Evolutionary conservation across 1,139 yeast species (phyloP).

Genomic region (Kodamaea fungicola): DNA sequence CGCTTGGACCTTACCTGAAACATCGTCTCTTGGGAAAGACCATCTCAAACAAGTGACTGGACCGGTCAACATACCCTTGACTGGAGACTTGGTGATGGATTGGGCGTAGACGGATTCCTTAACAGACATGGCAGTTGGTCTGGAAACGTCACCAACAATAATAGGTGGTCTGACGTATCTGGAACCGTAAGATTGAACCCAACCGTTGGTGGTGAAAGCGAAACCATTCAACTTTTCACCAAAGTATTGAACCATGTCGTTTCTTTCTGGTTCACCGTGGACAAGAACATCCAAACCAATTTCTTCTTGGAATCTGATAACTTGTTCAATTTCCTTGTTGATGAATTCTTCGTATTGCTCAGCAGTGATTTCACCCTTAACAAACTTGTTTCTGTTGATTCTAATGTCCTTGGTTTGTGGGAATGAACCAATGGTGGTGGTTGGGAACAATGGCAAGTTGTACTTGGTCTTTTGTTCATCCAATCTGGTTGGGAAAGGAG

Average conservation of each 20-base stretch:
- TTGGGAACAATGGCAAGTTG: conserved; percentile 98
- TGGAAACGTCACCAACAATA: conserved; percentile 97
- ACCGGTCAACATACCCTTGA: conserved; percentile 99
- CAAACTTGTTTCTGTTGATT: conserved; percentile 95
- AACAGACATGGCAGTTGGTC: conserved; percentile 98
- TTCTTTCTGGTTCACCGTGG: conserved; percentile 99
- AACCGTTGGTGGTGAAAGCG: conserved; percentile 97
- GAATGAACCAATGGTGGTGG: conserved; percentile 99
- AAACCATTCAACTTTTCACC: conserved; percentile 98
- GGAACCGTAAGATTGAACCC: conserved; percentile 99
- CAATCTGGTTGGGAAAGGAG: conserved; percentile 84
- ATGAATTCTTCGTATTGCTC: conserved; percentile 95
- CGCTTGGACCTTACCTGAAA: conserved; percentile 91
- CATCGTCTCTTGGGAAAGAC: conserved; percentile 99
- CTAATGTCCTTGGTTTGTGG: conserved; percentile 99
- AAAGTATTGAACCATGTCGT: conserved; percentile 99
- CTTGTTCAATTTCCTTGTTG: conserved; percentile 92
- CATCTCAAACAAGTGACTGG: conserved; percentile 99
- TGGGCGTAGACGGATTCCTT: conserved; percentile 99
- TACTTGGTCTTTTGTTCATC: conserved; percentile 81
- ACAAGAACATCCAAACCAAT: conserved; percentile 96
- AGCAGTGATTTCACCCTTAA: conserved; percentile 92
- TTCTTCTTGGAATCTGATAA: conserved; percentile 98
- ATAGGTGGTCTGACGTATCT: conserved; percentile 99
- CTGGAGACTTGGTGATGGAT: conserved; percentile 90